Evolutionary conservation across 768 basidiomycete species (phyloP), one percentile per base, ranked within the genome.

Genomic region (Lactarius akahatsu): DNA sequence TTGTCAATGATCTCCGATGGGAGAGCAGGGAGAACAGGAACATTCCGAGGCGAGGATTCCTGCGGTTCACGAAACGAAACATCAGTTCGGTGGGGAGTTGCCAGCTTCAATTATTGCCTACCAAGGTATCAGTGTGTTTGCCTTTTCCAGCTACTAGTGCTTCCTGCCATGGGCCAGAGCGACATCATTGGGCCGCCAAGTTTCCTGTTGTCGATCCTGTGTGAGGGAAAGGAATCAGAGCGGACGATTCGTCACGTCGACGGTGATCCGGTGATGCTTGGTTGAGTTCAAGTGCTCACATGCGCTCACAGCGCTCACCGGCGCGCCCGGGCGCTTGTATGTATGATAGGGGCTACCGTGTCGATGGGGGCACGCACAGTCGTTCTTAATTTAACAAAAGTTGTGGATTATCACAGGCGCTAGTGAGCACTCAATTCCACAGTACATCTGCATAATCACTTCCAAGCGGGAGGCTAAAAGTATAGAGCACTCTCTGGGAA

Each of bases 311-410:
- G 6, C 11, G 11, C 38, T 41, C 41, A 16, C 15, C 16, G 4
- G 4, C 15, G 2, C 41, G 41, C 1, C 2, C 41, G 59, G 85
- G 79, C 2, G 78, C 80, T 50, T 81, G 86, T 64, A 73, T 74
- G 20, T 71, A 36, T 36, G 36, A 8, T 32, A 32, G 28, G 28
- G 28, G 30, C 4, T 32, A 32, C 30, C 30, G 30, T 32, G 34
- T 34, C 34, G 34, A 34, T 2, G 34, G 34, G 34, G 34, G 9
- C 9, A 34, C 34, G 34, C 34, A 34, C 1, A 34, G 34, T 34
- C 9, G 34, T 34, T 9, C 32, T 34, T 9, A 34, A 34, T 34
- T 34, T 34, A 34, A 34, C 9, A 34, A 9, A 34, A 34, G 34
- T 9, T 34, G 34, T 34, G 34, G 34, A 34, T 34, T 34, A 34